A percentile compares a stretch with the other conserved stretches of the same genome.
Conservation (phyloP, 2,329 filamentous ascomycete species). For the Nannizzia gypsea region DNA sequence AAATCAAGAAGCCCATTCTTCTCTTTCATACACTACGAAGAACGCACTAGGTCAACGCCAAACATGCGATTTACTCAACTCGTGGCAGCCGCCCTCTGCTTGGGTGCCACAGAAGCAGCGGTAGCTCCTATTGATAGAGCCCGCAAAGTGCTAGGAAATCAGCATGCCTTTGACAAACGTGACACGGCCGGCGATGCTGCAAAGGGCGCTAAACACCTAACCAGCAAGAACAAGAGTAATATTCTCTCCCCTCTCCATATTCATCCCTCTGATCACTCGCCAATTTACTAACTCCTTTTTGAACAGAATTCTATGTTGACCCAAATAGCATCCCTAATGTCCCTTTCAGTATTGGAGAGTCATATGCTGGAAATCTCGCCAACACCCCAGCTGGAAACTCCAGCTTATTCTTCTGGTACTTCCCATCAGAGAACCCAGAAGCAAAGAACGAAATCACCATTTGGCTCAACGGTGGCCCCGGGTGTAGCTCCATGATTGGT, state of each 20-base stretch:
- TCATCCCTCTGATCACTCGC: no score
- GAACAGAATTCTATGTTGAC: slow-evolving; percentile 50
- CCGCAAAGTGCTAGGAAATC: not conserved
- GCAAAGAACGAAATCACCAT: slow-evolving; percentile 35
- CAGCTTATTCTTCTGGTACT: slow-evolving; percentile 41
- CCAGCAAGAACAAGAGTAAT: not conserved
- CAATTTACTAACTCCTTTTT: not conserved
- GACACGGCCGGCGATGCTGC: not conserved
- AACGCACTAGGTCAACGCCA: not conserved
- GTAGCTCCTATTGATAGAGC: not conserved
- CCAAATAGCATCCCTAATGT: slow-evolving; percentile 56
- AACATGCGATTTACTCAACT: not conserved
- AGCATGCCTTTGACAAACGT: not conserved
- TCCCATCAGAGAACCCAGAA: slow-evolving; percentile 35
- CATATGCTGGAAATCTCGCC: slow-evolving; percentile 40
- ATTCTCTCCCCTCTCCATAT: not conserved
- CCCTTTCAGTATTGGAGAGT: slow-evolving; percentile 50
- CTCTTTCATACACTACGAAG: not conserved
- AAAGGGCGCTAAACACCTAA: not conserved
- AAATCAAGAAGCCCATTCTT: not conserved
- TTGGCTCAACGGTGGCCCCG: slow-evolving; percentile 43
- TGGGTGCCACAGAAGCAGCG: not conserved
- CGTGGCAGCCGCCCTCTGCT: not conserved
- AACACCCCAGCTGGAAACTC: slow-evolving; percentile 40
- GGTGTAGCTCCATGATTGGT: slow-evolving; percentile 50